Conservation (phyloP, 106 monocot species). For the Dendrobium huoshanense region DNA sequence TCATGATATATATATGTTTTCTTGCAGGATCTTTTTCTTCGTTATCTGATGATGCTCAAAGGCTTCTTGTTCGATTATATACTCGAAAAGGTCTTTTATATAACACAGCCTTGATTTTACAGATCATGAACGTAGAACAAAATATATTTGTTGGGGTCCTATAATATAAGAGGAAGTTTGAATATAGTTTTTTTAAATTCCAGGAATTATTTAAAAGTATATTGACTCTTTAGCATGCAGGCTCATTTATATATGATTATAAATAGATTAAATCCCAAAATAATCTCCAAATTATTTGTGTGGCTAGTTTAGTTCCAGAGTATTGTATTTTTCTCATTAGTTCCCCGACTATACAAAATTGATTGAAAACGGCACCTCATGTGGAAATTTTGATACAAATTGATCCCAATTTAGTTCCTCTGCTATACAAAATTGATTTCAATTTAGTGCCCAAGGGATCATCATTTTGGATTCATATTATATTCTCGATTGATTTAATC, state of each 20-base stretch:
- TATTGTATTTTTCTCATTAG: no score
- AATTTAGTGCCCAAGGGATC: no score
- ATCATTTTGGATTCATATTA: no score
- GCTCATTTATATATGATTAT: not conserved
- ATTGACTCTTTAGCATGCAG: not conserved
- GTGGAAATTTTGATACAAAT: no score
- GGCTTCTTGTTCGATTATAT: conserved; percentile 78
- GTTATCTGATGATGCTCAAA: conserved; percentile 70
- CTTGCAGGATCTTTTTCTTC: conserved; percentile 50
- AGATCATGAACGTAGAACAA: not conserved
- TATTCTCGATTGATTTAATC: no score
- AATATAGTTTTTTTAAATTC: not conserved
- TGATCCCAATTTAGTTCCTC: no score
- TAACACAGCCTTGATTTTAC: not conserved
- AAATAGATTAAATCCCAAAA: no score
- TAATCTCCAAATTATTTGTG: no score
- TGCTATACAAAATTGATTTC: no score
- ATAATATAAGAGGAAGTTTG: not conserved
- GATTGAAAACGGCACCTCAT: no score
- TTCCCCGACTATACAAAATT: no score
- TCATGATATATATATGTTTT: not conserved
- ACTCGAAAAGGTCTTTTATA: conserved; percentile 68
- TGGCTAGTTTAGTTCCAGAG: no score
- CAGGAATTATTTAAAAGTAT: not conserved
- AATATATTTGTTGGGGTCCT: not conserved